Evolutionary conservation across 1,284 basidiomycete species (phyloP), one percentile per base, ranked within the genome.

Genomic region (Lentinus polychrous): DNA sequence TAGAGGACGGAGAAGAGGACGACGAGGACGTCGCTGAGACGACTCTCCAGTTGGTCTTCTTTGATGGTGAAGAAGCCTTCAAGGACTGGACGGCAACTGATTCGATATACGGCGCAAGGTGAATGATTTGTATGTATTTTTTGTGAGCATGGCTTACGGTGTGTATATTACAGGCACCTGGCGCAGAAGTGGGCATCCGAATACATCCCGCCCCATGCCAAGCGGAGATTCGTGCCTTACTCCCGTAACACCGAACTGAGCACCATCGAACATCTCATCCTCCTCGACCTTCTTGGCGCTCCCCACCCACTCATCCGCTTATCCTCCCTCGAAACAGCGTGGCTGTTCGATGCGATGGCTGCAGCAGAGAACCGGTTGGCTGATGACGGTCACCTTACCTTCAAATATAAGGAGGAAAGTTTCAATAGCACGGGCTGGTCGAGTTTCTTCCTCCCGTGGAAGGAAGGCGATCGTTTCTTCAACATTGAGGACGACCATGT

Each of bases 61-160:
- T 99, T 54, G 97, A 99, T 60, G 96, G 96, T 2, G 96, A 99
- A 66, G 96, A 99, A 66, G 96, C 96, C 0, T 98, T 94, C 66
- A 74, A 82, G 32, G 72, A 79, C 34, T 99, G 96, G 96, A 92
- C 93, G 1, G 76, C 76, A 32, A 81, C 76, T 0, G 96, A 99
- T 66, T 94, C 91, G 1, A 84, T 94, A 42, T 99, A 99, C 63
- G 96, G 96, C 18, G 86, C 94, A 36, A 81, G 87, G 90, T 91
- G 58, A 49, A 69, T 63, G 33, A 46, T 11, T 49, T 55, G 41
- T 34, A 11, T 32, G 14, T 24, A 12, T 15, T 40, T 23, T 46
- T 17, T n/a, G 10, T 12, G 8, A 17, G 17, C 34, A 15, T 20
- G 6, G 2, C 24, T 6, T 22, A 6, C 34, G 35, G 43, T 48